Percentiles rank a stretch among this genome's conserved stretches.
phyloP scores from a whole-genome alignment of 2,329 filamentous ascomycete species.

The Anisogramma anomala region DNA sequence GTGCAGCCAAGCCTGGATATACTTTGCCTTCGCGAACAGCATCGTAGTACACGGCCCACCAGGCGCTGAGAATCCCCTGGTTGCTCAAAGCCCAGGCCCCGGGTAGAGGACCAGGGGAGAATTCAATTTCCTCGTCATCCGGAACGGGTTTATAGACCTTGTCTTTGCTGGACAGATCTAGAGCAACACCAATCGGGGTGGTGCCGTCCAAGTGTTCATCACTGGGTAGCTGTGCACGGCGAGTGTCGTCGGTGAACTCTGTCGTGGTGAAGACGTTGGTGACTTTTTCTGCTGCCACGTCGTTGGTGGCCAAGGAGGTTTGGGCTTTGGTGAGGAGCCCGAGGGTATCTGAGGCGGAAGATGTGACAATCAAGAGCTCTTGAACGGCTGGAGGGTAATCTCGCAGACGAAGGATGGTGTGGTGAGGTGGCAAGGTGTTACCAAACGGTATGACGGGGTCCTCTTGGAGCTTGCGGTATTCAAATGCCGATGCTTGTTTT shows the following conservation, averaged over 20 bases:
- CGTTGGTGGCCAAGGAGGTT: conserved; percentile 48
- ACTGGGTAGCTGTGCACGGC: conserved; percentile 65
- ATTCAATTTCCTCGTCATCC: conserved; percentile 62
- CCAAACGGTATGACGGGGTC: conserved; percentile 67
- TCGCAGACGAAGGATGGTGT: conserved; percentile 65
- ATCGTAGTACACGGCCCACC: conserved; percentile 88
- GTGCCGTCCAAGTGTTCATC: conserved; percentile 54
- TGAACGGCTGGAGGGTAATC: conserved; percentile 71
- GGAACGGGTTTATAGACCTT: conserved; percentile 68
- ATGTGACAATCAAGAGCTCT: conserved; percentile 72
- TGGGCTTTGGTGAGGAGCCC: conserved; percentile 67
- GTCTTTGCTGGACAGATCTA: conserved; percentile 77
- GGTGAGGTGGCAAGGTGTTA: conserved; percentile 55
- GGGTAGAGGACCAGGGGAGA: conserved; percentile 71
- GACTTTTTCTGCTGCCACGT: conserved; percentile 44
- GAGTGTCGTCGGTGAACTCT: conserved; percentile 60
- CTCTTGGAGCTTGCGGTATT: conserved; percentile 56
- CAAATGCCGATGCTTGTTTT: conserved; percentile 40
- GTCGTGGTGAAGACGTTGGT: conserved; percentile 63
- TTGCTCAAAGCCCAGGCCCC: conserved; percentile 78
- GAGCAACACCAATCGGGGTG: conserved; percentile 61
- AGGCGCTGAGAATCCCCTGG: conserved; percentile 71
- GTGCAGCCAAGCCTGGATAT: conserved; percentile 57
- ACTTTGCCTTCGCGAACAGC: conserved; percentile 63
- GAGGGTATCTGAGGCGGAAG: conserved; percentile 68